Conservation (phyloP, 2,329 filamentous ascomycete species). For the Botrytis aclada region DNA sequence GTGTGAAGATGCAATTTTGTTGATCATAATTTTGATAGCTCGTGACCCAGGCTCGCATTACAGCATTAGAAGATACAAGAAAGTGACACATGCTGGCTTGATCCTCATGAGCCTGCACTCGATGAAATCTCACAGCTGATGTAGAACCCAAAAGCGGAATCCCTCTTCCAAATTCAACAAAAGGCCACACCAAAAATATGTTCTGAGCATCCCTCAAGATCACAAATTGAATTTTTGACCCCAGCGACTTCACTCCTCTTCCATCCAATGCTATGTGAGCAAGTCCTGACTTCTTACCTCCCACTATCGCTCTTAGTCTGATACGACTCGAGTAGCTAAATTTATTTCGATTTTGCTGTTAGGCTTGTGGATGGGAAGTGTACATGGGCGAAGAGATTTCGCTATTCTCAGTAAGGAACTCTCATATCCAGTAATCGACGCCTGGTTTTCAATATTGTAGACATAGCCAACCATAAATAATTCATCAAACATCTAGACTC, state of each 20-base stretch:
- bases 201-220: not conserved
- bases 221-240: not conserved
- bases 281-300: not conserved
- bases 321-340: not conserved
- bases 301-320: not conserved
- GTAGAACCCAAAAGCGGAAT: rapidly evolving
- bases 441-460: not conserved
- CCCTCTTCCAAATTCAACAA: not conserved
- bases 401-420: not conserved
- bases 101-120: not conserved
- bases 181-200: not conserved
- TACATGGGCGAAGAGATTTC: not conserved
- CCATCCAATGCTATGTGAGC: not conserved
- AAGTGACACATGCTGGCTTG: too few species aligned
- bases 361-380: too few species aligned
- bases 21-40: too few species aligned
- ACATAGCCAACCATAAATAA: not conserved
- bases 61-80: not conserved
- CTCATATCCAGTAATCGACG: not conserved
- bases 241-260: too few species aligned
- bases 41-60: not conserved
- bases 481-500: not conserved
- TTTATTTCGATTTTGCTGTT: not conserved
- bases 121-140: rapidly evolving
- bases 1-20: not conserved